phyloP scores from a whole-genome alignment of 2,329 filamentous ascomycete species.

The Microcyclospora tardicrescens region DNA sequence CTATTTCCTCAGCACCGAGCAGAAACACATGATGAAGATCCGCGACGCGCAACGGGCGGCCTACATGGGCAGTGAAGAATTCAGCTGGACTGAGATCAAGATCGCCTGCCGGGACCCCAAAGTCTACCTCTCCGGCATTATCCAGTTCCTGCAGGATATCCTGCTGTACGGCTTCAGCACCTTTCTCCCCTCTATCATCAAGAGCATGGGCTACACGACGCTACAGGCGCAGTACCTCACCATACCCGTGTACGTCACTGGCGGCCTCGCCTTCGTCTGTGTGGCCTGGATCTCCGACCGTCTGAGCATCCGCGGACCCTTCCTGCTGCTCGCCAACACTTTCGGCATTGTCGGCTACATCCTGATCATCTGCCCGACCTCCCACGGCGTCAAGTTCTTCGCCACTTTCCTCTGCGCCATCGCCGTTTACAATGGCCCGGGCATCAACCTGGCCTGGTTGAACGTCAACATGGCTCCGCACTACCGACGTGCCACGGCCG shows the following conservation, averaged over 20 bases:
- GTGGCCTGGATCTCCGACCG: not conserved
- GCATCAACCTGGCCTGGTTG: not conserved
- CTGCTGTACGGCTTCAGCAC: not conserved
- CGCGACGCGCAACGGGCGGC: slow-evolving; percentile 31
- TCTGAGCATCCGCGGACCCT: not conserved
- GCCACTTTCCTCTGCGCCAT: not conserved
- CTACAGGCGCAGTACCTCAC: not conserved
- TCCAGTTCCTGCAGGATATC: slow-evolving; percentile 25
- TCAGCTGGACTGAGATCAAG: slow-evolving; percentile 38
- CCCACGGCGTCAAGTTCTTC: not conserved
- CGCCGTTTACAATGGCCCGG: not conserved
- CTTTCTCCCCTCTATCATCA: not conserved
- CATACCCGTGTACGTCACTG: not conserved
- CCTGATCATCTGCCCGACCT: not conserved
- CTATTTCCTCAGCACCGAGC: slow-evolving; percentile 32
- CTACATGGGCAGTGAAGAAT: slow-evolving; percentile 40
- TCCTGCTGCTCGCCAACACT: not conserved
- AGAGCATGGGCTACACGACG: not conserved
- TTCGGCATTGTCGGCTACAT: not conserved
- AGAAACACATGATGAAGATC: slow-evolving; percentile 38
- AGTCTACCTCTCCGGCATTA: slow-evolving; percentile 6
- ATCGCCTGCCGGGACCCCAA: slow-evolving; percentile 6
- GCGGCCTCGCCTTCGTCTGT: not conserved
- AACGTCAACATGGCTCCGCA: not conserved
- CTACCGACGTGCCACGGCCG: not conserved